Percentiles rank a stretch among this genome's conserved stretches.
Evolutionary conservation across 2,329 filamentous ascomycete genomes (phyloP).

Genomic region (Cryphonectria japonica): DNA sequence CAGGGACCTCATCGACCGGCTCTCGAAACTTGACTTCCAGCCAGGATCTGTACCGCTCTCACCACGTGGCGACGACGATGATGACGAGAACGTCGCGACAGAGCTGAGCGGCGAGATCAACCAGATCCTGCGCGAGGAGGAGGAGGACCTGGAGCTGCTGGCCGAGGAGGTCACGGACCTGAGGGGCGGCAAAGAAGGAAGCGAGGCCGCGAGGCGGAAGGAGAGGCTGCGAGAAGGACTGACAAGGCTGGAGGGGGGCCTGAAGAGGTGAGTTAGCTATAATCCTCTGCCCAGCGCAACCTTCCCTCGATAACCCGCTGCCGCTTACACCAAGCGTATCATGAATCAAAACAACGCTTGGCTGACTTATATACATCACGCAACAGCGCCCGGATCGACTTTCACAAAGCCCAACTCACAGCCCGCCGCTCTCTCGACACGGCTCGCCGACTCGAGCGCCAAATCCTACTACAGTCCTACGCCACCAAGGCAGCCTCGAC

Average conservation of each 20-base stretch:
- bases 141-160: conserved; percentile 83
- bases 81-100: conserved; percentile 60
- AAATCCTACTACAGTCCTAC: conserved; percentile 72
- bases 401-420: conserved; percentile 79
- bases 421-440: conserved; percentile 76
- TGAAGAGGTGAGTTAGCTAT: conserved; percentile 62
- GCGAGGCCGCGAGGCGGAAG: conserved; percentile 63
- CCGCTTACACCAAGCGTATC: not conserved
- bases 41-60: conserved; percentile 60
- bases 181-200: conserved; percentile 53
- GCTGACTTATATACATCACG: conserved; percentile 2
- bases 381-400: conserved; percentile 62
- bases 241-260: conserved; percentile 68
- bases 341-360: no score
- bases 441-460: conserved; percentile 76
- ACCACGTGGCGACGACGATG: conserved; percentile 40
- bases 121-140: conserved; percentile 73
- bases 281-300: not conserved
- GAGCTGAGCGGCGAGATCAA: conserved; percentile 84
- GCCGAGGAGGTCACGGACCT: conserved; percentile 78
- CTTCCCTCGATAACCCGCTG: not conserved
- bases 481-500: conserved; percentile 36
- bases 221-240: conserved; percentile 69
- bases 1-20: conserved; percentile 60
- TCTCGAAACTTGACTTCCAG: conserved; percentile 61